These are phyloP conservation scores for Papiliotrema laurentii DNA, from an alignment of 1,284 basidiomycete genomes.

Conservation along the genomic window DNA sequence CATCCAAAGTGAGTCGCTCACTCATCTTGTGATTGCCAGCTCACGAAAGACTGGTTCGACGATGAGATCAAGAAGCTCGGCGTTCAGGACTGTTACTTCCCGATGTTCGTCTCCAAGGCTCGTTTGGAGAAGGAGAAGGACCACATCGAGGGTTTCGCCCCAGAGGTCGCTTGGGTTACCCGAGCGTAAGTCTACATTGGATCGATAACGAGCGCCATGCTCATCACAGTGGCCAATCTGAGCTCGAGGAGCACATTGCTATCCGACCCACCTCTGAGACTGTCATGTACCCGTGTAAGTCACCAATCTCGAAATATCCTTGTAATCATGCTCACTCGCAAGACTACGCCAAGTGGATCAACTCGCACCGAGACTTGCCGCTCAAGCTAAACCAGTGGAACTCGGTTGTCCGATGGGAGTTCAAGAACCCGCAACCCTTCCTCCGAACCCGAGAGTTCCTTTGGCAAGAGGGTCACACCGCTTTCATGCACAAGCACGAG, in stretches of 20 bases:
- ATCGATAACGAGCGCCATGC: too few species aligned
- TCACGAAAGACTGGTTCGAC: slow-evolving; percentile 77
- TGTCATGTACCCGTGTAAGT: slow-evolving; percentile 91
- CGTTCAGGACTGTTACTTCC: slow-evolving; percentile 98
- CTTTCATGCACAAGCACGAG: slow-evolving; percentile 80
- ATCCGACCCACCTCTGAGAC: slow-evolving; percentile 98
- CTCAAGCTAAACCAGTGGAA: slow-evolving; percentile 99
- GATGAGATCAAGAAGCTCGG: slow-evolving; percentile 86
- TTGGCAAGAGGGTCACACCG: slow-evolving; percentile 99
- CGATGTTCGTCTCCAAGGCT: slow-evolving; percentile 93
- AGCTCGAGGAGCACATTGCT: slow-evolving; percentile 94
- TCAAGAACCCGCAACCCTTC: slow-evolving; percentile 99
- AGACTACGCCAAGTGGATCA: slow-evolving; percentile 98
- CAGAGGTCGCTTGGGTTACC: slow-evolving; percentile 99
- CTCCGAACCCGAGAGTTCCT: slow-evolving; percentile 97
- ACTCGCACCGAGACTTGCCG: slow-evolving; percentile 93
- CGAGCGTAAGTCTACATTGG: slow-evolving; percentile 81
- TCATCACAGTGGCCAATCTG: slow-evolving; percentile 80
- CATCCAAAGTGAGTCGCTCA: slow-evolving; percentile 68
- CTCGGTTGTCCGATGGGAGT: slow-evolving; percentile 98
- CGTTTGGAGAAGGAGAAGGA: slow-evolving; percentile 97
- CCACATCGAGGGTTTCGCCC: slow-evolving; percentile 99
- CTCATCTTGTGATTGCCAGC: neutral
- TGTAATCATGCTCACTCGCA: neutral
- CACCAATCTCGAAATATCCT: neutral